phyloP scores from a whole-genome alignment of 202 grass and related monocot species.

The Dendrocalamus latiflorus region DNA sequence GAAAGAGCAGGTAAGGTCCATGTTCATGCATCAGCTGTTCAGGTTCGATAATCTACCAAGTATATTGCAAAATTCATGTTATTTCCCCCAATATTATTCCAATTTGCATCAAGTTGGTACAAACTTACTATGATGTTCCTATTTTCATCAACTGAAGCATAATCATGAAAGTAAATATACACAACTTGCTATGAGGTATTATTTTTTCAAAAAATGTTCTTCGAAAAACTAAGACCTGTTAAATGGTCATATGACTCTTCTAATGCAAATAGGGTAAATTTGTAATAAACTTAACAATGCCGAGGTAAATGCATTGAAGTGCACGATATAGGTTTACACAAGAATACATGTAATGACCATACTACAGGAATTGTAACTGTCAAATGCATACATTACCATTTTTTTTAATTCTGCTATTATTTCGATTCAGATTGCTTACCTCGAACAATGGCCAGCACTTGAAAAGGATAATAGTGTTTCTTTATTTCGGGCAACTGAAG shows the following conservation, averaged over 20 bases:
- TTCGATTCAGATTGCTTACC: conserved; percentile 61
- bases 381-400: background rate
- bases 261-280: background rate
- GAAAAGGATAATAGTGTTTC: conserved; percentile 58
- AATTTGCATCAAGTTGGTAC: background rate
- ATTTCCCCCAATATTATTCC: background rate
- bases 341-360: background rate
- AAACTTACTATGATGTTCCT: background rate
- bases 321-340: background rate
- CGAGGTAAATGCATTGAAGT: background rate
- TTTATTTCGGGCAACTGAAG: conserved; percentile 57
- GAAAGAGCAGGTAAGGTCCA: conserved; percentile 52
- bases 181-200: background rate
- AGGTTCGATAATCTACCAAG: background rate
- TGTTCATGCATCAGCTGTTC: background rate
- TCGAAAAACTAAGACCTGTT: background rate
- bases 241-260: background rate
- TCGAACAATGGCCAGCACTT: conserved; percentile 67
- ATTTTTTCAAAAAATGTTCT: background rate
- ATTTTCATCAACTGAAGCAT: background rate
- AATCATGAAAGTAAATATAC: background rate
- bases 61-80: background rate
- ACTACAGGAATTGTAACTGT: background rate
- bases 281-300: background rate
- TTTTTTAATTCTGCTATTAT: conserved; percentile 13